These are phyloP conservation scores for Cryphonectria carpinicola DNA, from an alignment of 2,329 filamentous ascomycete genomes.

Conservation along the genomic window DNA sequence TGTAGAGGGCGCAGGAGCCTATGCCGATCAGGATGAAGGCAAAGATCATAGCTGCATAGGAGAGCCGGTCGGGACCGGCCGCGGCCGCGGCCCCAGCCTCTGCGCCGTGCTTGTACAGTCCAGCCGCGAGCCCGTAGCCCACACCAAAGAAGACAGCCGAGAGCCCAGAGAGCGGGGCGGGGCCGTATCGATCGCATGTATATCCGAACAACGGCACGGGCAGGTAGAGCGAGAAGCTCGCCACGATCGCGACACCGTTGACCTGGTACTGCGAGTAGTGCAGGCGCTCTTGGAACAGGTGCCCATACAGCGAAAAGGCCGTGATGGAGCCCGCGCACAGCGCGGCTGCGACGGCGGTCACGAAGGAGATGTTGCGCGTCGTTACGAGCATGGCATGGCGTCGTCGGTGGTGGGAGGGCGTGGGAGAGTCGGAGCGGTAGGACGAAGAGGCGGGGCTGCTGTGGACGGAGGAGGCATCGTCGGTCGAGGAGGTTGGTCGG, in stretches of 20 bases:
- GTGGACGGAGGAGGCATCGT: constrained; percentile 22
- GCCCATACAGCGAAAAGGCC: constrained; percentile 92
- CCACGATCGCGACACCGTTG: constrained; percentile 85
- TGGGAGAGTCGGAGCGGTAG: constrained; percentile 25
- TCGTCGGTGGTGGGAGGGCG: constrained; percentile 18
- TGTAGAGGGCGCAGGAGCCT: constrained; percentile 86
- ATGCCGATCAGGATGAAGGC: constrained; percentile 83
- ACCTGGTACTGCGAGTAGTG: constrained; percentile 91
- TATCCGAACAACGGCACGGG: constrained; percentile 91
- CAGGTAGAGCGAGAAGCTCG: constrained; percentile 87
- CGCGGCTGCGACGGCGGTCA: constrained; percentile 25
- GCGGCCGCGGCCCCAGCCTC: constrained; percentile 46
- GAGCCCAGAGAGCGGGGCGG: constrained; percentile 74
- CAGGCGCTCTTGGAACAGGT: constrained; percentile 82
- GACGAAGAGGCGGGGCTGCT: constrained; percentile 28
- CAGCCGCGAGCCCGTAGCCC: constrained; percentile 84
- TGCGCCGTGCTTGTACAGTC: constrained; percentile 64
- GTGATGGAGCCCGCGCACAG: constrained; percentile 80
- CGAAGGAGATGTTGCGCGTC: constrained; percentile 31
- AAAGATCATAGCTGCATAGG: constrained; percentile 81
- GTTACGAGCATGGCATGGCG: constrained; percentile 24
- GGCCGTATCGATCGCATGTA: constrained; percentile 86
- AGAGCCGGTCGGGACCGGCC: constrained; percentile 58
- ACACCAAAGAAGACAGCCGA: constrained; percentile 74
- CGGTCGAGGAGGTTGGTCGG: constrained; percentile 17